A percentile compares a stretch with the other conserved stretches of the same genome.
Evolutionary conservation across 768 basidiomycete genomes (phyloP).

Genomic region (Amanita exitialis): DNA sequence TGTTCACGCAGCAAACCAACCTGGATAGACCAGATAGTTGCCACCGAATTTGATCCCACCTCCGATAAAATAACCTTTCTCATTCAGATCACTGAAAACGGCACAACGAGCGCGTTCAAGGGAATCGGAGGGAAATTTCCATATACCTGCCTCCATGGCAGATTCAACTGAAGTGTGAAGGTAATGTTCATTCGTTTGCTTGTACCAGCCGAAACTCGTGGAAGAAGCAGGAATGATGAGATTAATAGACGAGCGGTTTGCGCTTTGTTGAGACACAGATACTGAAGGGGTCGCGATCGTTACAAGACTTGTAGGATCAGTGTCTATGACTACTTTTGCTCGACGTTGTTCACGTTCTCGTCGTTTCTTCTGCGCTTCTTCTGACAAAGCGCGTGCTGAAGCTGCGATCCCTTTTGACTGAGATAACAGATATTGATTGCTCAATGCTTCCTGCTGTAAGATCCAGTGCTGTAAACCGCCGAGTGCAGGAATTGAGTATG

Average conservation of each 20-base stretch:
- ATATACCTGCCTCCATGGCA: slow-evolving; percentile 61
- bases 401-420: slow-evolving; percentile 35
- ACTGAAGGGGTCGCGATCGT: background rate
- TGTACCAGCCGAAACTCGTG: slow-evolving; percentile 59
- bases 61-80: slow-evolving; percentile 80
- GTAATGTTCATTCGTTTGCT: slow-evolving; percentile 17
- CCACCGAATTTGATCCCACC: slow-evolving; percentile 92
- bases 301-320: background rate
- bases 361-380: slow-evolving; percentile 62
- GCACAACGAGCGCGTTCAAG: slow-evolving; percentile 67
- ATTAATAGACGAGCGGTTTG: slow-evolving; percentile 27
- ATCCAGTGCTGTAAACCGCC: slow-evolving; percentile 46
- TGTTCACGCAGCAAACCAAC: slow-evolving; percentile 29
- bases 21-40: slow-evolving; percentile 94
- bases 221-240: slow-evolving; percentile 65
- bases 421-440: slow-evolving; percentile 36
- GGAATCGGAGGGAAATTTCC: slow-evolving; percentile 61
- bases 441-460: slow-evolving; percentile 32
- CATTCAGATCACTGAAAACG: slow-evolving; percentile 75
- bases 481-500: slow-evolving; percentile 40
- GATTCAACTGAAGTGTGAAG: slow-evolving; percentile 46
- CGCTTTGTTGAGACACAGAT: background rate
- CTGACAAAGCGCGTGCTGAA: slow-evolving; percentile 35
- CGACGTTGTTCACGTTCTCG: slow-evolving; percentile 51
- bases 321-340: slow-evolving; percentile 7